Base-by-base conservation (phyloP, 2,329 filamentous ascomycete genomes). In the Aspergillus neoniger region DNA sequence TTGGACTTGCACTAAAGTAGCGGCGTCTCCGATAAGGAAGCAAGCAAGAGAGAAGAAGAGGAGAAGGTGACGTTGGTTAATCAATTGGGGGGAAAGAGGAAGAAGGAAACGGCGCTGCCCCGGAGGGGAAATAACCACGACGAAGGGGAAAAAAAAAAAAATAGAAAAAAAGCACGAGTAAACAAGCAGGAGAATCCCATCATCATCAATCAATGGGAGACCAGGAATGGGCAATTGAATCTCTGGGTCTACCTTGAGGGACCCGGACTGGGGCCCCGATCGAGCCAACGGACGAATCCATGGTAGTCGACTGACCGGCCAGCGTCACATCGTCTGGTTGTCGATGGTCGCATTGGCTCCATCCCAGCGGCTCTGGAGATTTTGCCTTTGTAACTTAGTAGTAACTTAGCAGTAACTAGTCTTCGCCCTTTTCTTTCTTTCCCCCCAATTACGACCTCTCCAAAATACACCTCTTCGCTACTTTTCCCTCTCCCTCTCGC, bases 321-420 rank as follows among this genome's bases (percentile, higher is more conserved):
- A 74, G 68, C 70, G 73, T 75, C 72, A 67, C 70, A 75, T 75
- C 69, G 72, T 63, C 68, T 72, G 66, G 28, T 62, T 62, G 69
- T 65, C 69, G 67, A 73, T 71, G 72, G 72, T 74, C 72, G 69
- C 72, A 74, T 73, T 61, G 36, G 59, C 64, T 67, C 60, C 59
- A 53, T 64, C 60, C 57, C 49, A 65, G 57, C 60, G 57, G 58
- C 55, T 57, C 56, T 54, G 54, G 48, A 44, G 52, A 0, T 28
- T 38, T 55, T 41, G 41, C 36, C 52, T 48, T 36, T 36, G 32
- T 36, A 36, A 36, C 32, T 36, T 36, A 14, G 32, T 5, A 36
- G 32, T 36, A 14, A 36, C 32, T 36, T 5, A 32, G 10, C 30
- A 10, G 30, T 12, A 32, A 32, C 9, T 28, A 30, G 28, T 30